A percentile compares a stretch with the other conserved stretches of the same genome.
Conservation (phyloP, 2,329 filamentous ascomycete genomes). For the Talaromyces sp. region DNA sequence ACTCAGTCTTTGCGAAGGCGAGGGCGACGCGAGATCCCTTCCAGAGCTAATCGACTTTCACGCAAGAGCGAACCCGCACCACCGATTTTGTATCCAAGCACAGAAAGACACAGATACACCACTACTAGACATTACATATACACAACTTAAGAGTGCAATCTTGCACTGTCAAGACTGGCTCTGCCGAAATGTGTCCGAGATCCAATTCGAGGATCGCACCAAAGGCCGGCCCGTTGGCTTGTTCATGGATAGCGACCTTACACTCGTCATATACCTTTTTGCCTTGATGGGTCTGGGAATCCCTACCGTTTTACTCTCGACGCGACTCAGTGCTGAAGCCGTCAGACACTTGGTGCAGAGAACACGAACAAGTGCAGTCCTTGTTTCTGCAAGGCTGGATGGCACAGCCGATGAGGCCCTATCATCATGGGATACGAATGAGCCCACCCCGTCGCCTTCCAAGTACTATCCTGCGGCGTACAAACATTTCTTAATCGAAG, state of each 20-base stretch:
- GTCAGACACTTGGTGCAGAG: constrained; percentile 1
- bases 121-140: not conserved
- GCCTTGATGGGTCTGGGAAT: constrained; percentile 10
- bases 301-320: constrained; percentile 7
- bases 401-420: not conserved
- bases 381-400: constrained; percentile 7
- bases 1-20: not conserved
- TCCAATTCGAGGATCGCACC: not conserved
- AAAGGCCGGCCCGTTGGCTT: constrained; percentile 1
- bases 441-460: not conserved
- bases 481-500: not conserved
- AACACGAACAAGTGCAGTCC: not conserved
- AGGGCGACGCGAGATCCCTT: not conserved
- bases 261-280: constrained; percentile 12
- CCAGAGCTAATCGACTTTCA: constrained; percentile 12
- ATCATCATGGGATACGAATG: not conserved
- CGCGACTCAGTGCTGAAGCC: constrained; percentile 4
- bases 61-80: constrained; percentile 2
- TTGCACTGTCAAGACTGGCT: constrained; percentile 4
- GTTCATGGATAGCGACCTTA: constrained; percentile 12
- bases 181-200: not conserved
- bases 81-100: constrained; percentile 12
- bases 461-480: not conserved
- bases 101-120: not conserved
- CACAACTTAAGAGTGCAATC: constrained; percentile 7